Conservation (phyloP, 257 asterid genomes). For the Nicotiana noctiflora region DNA sequence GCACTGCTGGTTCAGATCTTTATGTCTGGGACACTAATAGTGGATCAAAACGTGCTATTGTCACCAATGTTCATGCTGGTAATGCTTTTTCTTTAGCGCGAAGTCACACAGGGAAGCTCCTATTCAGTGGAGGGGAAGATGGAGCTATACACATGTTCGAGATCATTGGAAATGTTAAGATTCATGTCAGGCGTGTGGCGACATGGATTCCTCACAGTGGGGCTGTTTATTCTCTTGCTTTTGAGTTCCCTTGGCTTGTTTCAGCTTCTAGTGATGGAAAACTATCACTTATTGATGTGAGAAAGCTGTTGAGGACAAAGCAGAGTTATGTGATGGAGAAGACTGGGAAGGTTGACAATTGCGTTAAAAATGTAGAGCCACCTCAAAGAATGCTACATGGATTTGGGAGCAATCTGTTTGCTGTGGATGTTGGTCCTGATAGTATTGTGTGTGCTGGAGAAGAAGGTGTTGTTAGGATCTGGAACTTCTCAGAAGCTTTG, state of each 20-base stretch:
- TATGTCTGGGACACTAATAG: slow-evolving; percentile 64
- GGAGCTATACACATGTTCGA: slow-evolving; percentile 92
- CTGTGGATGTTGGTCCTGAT: slow-evolving; percentile 65
- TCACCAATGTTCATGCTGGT: slow-evolving; percentile 47
- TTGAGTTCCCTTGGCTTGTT: slow-evolving; percentile 93
- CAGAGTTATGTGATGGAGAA: slow-evolving; percentile 21
- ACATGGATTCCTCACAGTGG: slow-evolving; percentile 88
- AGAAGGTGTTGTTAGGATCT: slow-evolving; percentile 83
- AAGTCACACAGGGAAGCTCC: slow-evolving; percentile 81
- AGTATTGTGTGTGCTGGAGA: slow-evolving; percentile 90
- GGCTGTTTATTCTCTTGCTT: slow-evolving; percentile 77
- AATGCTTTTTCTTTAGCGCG: slow-evolving; percentile 62
- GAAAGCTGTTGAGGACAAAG: slow-evolving; percentile 54
- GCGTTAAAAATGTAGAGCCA: slow-evolving; percentile 48
- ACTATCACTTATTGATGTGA: slow-evolving; percentile 73
- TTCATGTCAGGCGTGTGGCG: slow-evolving; percentile 43
- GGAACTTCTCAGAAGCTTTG: slow-evolving; percentile 88
- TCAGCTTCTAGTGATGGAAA: slow-evolving; percentile 90
- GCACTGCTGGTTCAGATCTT: slow-evolving; percentile 69
- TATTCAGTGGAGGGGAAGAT: slow-evolving; percentile 92
- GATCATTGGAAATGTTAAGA: slow-evolving; percentile 29
- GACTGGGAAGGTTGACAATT: slow-evolving; percentile 16
- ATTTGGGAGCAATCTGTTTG: slow-evolving; percentile 61
- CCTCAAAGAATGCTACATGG: slow-evolving; percentile 95
- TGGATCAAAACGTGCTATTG: slow-evolving; percentile 36